These are phyloP conservation scores for Fusarium chlamydosporum DNA, from an alignment of 2,329 filamentous ascomycete genomes.

Conservation along the genomic window DNA sequence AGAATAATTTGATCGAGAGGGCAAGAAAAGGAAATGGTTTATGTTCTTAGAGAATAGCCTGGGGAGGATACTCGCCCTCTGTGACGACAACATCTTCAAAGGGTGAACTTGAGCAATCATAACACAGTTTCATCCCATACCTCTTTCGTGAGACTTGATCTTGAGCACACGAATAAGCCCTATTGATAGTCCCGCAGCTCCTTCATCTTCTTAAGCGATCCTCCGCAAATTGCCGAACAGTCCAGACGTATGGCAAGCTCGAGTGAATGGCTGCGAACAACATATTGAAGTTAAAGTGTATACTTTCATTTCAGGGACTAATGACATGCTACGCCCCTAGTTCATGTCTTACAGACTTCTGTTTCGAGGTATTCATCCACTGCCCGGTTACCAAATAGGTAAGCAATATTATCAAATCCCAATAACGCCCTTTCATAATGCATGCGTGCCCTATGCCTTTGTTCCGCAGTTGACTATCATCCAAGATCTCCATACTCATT, in stretches of 20 bases:
- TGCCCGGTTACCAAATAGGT: constrained; percentile 17
- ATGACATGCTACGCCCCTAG: background rate
- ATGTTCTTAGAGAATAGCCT: background rate
- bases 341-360: constrained; percentile 6
- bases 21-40: background rate
- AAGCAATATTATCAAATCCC: constrained; percentile 28
- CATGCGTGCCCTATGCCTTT: constrained; percentile 41
- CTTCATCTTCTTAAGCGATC: background rate
- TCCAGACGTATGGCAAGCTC: background rate
- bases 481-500: constrained; percentile 25
- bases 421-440: constrained; percentile 50
- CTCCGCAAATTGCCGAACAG: background rate
- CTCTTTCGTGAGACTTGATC: background rate
- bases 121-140: background rate
- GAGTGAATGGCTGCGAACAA: background rate
- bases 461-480: constrained; percentile 27
- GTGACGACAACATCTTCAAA: background rate
- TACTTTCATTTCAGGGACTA: constrained; percentile 8
- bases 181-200: background rate
- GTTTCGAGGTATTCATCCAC: constrained; percentile 11
- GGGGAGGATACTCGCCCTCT: background rate
- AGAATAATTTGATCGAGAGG: background rate
- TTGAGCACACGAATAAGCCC: background rate
- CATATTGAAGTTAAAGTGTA: background rate
- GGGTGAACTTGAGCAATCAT: constrained; percentile 7